A percentile compares a stretch with the other conserved stretches of the same genome.
Evolutionary conservation across 495 filamentous ascomycete genomes (phyloP).

Genomic region (Neurospora sp.): DNA sequence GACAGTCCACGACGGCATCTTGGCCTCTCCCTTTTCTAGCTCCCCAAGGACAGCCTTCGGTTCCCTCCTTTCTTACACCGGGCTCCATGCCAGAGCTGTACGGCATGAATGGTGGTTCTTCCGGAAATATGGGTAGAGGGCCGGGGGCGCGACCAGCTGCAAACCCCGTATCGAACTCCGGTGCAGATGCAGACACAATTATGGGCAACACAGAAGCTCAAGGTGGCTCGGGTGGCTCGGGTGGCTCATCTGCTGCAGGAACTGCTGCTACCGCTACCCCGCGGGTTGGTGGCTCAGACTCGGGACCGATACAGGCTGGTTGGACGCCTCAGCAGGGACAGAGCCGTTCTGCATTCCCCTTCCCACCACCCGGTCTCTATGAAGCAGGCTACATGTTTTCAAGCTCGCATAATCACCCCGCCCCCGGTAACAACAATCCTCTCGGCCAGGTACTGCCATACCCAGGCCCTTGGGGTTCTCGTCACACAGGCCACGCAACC

Average conservation of each 20-base stretch:
- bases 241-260: neutral
- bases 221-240: neutral
- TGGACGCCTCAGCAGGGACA: neutral
- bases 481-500: neutral
- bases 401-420: neutral
- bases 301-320: neutral
- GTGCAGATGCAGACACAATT: neutral
- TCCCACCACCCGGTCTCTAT: neutral
- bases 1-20: neutral
- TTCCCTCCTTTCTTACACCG: neutral
- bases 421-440: neutral
- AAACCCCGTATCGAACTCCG: neutral
- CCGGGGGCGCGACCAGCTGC: neutral
- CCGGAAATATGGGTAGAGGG: neutral
- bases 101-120: neutral
- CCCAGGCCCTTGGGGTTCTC: neutral
- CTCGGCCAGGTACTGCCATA: neutral
- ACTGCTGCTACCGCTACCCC: neutral
- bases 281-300: neutral
- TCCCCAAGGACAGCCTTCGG: neutral
- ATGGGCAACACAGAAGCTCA: neutral
- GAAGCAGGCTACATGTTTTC: neutral
- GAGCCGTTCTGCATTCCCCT: neutral
- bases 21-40: neutral
- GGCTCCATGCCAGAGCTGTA: neutral